Percentiles rank a stretch among this genome's conserved stretches.
Evolutionary conservation across 768 basidiomycete genomes (phyloP).

Genomic region (Leccinum sublutescens): DNA sequence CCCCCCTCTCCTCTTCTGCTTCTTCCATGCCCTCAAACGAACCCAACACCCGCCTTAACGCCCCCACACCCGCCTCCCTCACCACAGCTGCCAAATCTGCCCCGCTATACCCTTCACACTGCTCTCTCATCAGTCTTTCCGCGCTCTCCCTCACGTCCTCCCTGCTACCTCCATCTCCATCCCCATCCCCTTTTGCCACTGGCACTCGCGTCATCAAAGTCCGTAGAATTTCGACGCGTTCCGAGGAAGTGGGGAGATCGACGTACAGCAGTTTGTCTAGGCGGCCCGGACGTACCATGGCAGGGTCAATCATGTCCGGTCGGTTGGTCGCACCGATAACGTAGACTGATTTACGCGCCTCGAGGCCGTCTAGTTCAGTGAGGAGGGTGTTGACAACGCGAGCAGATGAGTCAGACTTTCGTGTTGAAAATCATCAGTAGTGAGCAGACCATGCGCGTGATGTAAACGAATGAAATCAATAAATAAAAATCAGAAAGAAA

Average conservation of each 20-base stretch:
- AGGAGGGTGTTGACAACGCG: slow-evolving; percentile 90
- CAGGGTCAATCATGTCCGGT: slow-evolving; percentile 97
- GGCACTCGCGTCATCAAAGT: slow-evolving; percentile 76
- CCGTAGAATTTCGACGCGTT: slow-evolving; percentile 81
- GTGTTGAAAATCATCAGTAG: not conserved
- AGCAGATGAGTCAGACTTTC: slow-evolving; percentile 83
- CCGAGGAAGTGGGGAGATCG: slow-evolving; percentile 71
- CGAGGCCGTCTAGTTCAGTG: slow-evolving; percentile 91
- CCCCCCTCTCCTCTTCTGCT: slow-evolving; percentile 9
- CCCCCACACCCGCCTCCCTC: slow-evolving; percentile 86
- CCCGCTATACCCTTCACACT: slow-evolving; percentile 87
- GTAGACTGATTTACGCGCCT: slow-evolving; percentile 81
- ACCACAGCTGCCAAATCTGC: slow-evolving; percentile 89
- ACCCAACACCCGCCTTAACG: slow-evolving; percentile 67
- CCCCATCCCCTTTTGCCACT: slow-evolving; percentile 28
- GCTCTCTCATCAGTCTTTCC: slow-evolving; percentile 50
- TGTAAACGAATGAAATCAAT: not conserved
- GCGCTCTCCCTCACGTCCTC: slow-evolving; percentile 26
- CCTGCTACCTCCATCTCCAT: not conserved
- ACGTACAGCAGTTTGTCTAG: slow-evolving; percentile 94
- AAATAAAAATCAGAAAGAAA: not conserved
- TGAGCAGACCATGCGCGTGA: not conserved
- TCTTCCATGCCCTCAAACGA: slow-evolving; percentile 60
- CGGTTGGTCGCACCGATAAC: slow-evolving; percentile 95
- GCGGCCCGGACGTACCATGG: slow-evolving; percentile 95